phyloP scores from a whole-genome alignment of 371 early-diverging fungal species.

The Mortierella polycephala region DNA sequence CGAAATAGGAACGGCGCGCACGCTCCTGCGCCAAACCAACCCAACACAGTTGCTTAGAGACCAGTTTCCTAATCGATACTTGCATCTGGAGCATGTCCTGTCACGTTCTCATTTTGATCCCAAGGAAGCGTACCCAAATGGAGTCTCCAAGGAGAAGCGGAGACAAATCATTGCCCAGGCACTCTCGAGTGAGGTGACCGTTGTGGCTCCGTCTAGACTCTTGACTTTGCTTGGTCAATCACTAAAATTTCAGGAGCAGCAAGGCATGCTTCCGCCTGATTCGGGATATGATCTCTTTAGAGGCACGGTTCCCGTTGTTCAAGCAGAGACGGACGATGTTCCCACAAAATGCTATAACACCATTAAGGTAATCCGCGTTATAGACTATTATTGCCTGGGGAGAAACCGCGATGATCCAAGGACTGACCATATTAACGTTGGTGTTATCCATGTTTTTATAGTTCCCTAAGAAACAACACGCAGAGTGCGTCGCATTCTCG shows the following conservation, averaged over 20 bases:
- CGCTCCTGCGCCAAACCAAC: constrained; percentile 87
- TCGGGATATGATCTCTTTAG: constrained; percentile 80
- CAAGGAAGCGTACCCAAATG: constrained; percentile 63
- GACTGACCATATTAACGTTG: not conserved
- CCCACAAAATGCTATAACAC: constrained; percentile 71
- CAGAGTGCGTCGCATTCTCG: constrained; percentile 82
- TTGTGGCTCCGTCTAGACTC: constrained; percentile 83
- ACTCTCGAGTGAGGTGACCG: constrained; percentile 75
- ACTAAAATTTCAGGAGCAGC: constrained; percentile 86
- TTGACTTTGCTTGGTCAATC: constrained; percentile 85
- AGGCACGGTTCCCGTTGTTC: constrained; percentile 68
- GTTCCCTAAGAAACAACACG: constrained; percentile 90
- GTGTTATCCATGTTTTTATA: constrained; percentile 31
- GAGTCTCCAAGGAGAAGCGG: constrained; percentile 74
- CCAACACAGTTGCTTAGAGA: constrained; percentile 82
- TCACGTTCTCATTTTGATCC: constrained; percentile 71
- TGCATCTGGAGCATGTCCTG: constrained; percentile 81
- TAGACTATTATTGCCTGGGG: no score
- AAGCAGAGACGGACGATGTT: constrained; percentile 77
- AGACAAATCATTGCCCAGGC: constrained; percentile 79
- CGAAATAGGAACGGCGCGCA: constrained; percentile 86
- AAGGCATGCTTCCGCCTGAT: constrained; percentile 78
- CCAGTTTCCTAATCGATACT: constrained; percentile 81
- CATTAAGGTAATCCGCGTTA: constrained; percentile 71
- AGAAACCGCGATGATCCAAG: no score